phyloP scores from a whole-genome alignment of 2,329 filamentous ascomycete species.

The Didymella glomerata region DNA sequence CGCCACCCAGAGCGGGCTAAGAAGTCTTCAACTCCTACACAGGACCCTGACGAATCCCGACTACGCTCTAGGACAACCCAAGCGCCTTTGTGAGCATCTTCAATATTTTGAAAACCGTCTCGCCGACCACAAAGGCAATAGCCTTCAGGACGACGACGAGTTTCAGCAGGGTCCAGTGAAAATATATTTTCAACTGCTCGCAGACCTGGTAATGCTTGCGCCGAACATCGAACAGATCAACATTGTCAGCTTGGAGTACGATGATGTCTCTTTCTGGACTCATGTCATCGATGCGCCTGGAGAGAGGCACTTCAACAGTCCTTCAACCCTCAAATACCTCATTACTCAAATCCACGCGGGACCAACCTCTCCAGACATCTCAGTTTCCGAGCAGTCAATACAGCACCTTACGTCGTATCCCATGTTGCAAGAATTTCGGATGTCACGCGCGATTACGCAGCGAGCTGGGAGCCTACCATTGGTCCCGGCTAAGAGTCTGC shows the following conservation, averaged over 20 bases:
- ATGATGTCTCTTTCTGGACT: constrained; percentile 34
- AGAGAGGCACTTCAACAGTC: constrained; percentile 3
- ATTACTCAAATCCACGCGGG: constrained; percentile 29
- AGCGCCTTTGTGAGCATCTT: constrained; percentile 20
- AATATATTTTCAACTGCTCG: constrained; percentile 35
- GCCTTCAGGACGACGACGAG: constrained; percentile 22
- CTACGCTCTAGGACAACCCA: background rate
- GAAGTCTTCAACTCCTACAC: constrained; percentile 29
- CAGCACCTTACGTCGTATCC: constrained; percentile 20
- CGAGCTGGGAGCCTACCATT: background rate
- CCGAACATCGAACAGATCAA: constrained; percentile 36
- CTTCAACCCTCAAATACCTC: constrained; percentile 28
- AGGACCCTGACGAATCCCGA: constrained; percentile 19
- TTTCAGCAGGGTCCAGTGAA: constrained; percentile 11
- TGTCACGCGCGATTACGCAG: constrained; percentile 22
- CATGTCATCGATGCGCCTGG: constrained; percentile 9
- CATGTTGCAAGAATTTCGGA: constrained; percentile 25
- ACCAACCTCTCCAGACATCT: background rate
- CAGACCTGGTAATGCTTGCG: constrained; percentile 24
- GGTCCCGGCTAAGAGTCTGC: constrained; percentile 4
- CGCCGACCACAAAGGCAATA: constrained; percentile 33
- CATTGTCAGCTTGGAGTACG: constrained; percentile 34
- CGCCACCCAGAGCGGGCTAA: constrained; percentile 25
- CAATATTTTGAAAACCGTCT: constrained; percentile 41
- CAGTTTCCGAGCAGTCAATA: constrained; percentile 21